Evolutionary conservation across 2,329 filamentous ascomycete species (phyloP), one percentile per base, ranked within the genome.

Genomic region (Phaeosphaeriaceae sp.): DNA sequence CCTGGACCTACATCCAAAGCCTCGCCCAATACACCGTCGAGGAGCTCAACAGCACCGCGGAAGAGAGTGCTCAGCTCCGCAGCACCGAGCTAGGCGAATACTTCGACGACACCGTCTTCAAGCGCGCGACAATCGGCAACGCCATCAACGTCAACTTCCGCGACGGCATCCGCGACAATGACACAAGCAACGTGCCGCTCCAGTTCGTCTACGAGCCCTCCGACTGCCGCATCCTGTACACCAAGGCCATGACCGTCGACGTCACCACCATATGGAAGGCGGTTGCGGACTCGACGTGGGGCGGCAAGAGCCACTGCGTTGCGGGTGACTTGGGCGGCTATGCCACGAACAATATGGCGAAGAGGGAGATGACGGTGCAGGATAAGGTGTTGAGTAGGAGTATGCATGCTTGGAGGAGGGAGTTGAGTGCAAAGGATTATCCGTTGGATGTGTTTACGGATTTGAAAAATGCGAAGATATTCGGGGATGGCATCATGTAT

Each of bases 121-220:
- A 71, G 7, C 74, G 76, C 52, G 55, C 62, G 7, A 65, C 75
- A 10, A 61, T 67, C 22, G 66, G 66, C 44, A 67, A 62, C 17
- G 40, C 63, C 21, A 51, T 71, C 54, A 75, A 75, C 56, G 62
- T 78, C 63, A 78, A 78, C 50, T 77, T 77, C 68, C 71, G 74
- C 36, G 75, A 78, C 56, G 75, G 80, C 44, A 80, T 82, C 55
- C 77, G 79, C 50, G 75, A 79, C 6, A 78, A 76, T 25, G 81
- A 82, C 31, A 66, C 71, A 50, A 62, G 55, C 2, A 66, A 80
- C 20, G 76, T 79, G 0, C 83, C 87, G n/a, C 69, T 84, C 13
- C 88, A 91, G 54, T 90, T 89, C 67, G 76, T 84, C 2, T 86
- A 87, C 61, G 84, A 88, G 67, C 79, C 85, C 1, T 83, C 88